phyloP scores from a whole-genome alignment of 2,329 filamentous ascomycete species.

The Diaporthe vexans region DNA sequence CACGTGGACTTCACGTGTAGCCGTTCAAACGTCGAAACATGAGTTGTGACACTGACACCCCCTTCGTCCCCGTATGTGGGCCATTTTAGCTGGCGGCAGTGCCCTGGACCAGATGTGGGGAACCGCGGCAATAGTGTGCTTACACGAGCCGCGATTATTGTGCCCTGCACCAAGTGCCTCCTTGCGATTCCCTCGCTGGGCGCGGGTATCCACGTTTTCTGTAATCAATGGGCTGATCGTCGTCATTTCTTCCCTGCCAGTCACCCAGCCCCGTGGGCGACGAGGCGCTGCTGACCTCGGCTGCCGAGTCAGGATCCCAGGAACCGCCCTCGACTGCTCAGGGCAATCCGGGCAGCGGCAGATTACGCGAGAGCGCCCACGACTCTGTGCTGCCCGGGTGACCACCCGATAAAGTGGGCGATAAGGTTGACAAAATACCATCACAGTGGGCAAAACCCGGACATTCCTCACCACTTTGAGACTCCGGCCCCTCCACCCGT shows the following conservation, averaged over 20 bases:
- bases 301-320: conserved; percentile 21
- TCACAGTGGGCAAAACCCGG: background rate
- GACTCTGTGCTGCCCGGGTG: background rate
- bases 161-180: background rate
- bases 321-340: background rate
- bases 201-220: background rate
- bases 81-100: conserved; percentile 1
- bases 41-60: conserved; percentile 18
- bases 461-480: conserved; percentile 30
- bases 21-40: conserved; percentile 10
- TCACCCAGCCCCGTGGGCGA: background rate
- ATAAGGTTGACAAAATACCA: conserved; percentile 13
- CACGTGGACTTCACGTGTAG: conserved; percentile 20
- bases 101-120: background rate
- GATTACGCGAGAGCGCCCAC: conserved; percentile 11
- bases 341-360: conserved; percentile 13
- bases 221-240: background rate
- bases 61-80: background rate
- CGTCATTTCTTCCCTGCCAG: background rate
- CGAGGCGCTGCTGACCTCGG: conserved; percentile 12
- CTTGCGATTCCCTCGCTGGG: too few species aligned
- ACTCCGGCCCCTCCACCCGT: conserved; percentile 8
- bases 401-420: conserved; percentile 18
- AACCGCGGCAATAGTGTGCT: background rate
- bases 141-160: background rate